Conservation (phyloP, 495 filamentous ascomycete species). For the Xanthoparmelia taractica region DNA sequence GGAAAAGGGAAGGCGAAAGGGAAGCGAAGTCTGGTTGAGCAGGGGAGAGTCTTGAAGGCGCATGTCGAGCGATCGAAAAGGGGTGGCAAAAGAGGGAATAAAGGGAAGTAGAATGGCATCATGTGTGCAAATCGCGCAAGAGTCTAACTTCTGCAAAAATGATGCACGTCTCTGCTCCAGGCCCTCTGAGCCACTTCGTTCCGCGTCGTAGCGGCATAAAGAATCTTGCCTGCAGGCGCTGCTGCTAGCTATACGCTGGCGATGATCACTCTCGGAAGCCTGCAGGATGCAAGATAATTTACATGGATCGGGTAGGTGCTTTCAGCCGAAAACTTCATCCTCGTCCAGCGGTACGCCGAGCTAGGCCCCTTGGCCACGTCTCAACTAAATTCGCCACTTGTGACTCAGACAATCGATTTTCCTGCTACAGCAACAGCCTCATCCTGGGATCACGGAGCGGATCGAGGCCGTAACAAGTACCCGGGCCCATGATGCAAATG, state of each 20-base stretch:
- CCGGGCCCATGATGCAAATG: too few species aligned
- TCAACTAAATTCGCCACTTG: neutral
- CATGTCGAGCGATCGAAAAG: slow-evolving; percentile 78
- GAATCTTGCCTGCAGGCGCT: neutral
- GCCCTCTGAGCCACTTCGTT: neutral
- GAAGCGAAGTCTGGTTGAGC: slow-evolving; percentile 84
- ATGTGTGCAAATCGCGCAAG: neutral
- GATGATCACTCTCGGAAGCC: neutral
- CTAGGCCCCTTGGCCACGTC: neutral
- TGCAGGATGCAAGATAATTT: neutral
- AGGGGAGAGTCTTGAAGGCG: slow-evolving; percentile 64
- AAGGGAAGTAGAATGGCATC: slow-evolving; percentile 23
- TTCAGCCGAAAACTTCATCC: neutral
- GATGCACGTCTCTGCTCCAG: neutral
- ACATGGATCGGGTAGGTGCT: neutral
- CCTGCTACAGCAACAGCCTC: neutral
- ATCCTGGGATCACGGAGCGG: neutral
- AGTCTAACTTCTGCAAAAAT: too few species aligned
- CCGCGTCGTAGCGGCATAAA: neutral
- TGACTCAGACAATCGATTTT: neutral
- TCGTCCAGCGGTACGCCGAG: neutral
- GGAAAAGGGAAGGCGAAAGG: slow-evolving; percentile 89
- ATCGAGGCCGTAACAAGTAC: too few species aligned
- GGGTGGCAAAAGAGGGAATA: slow-evolving; percentile 74
- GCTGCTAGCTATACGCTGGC: neutral